Evolutionary conservation across 163 green algal genomes (phyloP), one percentile per base, ranked within the genome.

Genomic region (Chlamydomonas reinhardtii): DNA sequence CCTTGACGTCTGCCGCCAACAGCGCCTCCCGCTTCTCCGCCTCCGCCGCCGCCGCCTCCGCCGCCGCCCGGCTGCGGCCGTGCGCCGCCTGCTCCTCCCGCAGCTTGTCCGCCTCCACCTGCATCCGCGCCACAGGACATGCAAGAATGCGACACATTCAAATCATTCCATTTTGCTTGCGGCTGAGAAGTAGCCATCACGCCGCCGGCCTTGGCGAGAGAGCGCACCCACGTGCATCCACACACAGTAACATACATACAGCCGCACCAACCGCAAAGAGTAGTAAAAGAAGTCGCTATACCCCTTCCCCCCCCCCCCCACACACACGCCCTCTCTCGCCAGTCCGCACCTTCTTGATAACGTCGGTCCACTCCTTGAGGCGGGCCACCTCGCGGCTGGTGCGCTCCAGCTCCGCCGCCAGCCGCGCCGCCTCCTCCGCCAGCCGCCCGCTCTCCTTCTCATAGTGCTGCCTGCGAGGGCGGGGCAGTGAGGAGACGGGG

Each of bases 31-130:
- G n/a, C 64, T 74, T 66, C 59, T 78, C 71, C 64, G 79, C 78
- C 86, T 88, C 79, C 22, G 48, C 65, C 22, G 56, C 61, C 35
- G 11, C 19, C 32, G 76, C 71, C 78, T 81, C 79, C 22, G 43
- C 52, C 48, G 70, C 86, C 14, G 65, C 12, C 4, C 73, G 62
- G 17, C 62, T 76, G 32, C 52, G 43, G 31, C 9, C 37, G 66
- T 88, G 86, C 32, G 64, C 73, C 31, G 56, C 72, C 73, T 89
- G 82, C 76, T 91, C 89, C 83, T 92, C 89, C 25, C 66, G 65
- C 34, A 91, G 86, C 82, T 92, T 92, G 73, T 91, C 89, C 2
- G 85, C 85, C 59, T 92, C 89, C 34, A 92, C 76, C 76, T 83
- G 74, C 25, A 2, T 4, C 17, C 16, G 19, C 31, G 29, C 8